These are phyloP conservation scores for Apocynum venetum DNA, from an alignment of 257 asterid genomes.

Conservation along the genomic window DNA sequence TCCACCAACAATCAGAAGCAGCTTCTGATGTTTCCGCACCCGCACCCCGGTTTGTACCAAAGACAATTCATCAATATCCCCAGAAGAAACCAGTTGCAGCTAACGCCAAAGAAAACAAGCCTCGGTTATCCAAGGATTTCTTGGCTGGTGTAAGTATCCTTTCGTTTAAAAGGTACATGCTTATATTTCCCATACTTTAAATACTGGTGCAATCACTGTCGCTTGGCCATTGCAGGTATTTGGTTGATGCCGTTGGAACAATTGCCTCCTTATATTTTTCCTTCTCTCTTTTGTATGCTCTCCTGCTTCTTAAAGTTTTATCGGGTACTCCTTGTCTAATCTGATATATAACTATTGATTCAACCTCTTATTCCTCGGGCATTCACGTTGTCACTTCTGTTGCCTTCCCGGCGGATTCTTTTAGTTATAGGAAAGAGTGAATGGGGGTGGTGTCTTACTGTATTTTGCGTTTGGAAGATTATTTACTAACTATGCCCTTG, in stretches of 20 bases:
- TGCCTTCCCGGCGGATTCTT: too few relatives aligned
- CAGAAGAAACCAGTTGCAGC: slow-evolving; percentile 55
- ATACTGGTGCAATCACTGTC: slow-evolving; percentile 4
- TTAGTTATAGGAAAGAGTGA: too few relatives aligned
- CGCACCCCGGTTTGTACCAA: slow-evolving; percentile 35
- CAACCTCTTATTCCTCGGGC: too few relatives aligned
- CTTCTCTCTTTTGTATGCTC: too few relatives aligned
- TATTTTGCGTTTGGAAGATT: too few relatives aligned
- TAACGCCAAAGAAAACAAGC: slow-evolving; percentile 37
- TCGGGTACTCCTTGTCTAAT: too few relatives aligned
- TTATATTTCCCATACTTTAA: neutral
- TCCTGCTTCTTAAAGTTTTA: too few relatives aligned
- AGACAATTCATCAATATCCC: slow-evolving; percentile 51
- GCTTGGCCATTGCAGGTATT: slow-evolving; percentile 20
- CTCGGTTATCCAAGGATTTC: slow-evolving; percentile 52
- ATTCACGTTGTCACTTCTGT: too few relatives aligned
- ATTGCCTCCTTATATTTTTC: neutral
- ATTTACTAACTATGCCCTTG: too few relatives aligned
- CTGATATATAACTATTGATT: too few relatives aligned
- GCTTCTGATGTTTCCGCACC: slow-evolving; percentile 13
- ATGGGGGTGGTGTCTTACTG: too few relatives aligned
- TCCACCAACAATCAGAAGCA: slow-evolving; percentile 32
- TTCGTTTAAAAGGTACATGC: neutral
- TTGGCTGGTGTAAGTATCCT: slow-evolving; percentile 59
- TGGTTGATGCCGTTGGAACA: slow-evolving; percentile 10